phyloP scores from a whole-genome alignment of 148 eudicot genomes.

The Dianthus caryophyllus region DNA sequence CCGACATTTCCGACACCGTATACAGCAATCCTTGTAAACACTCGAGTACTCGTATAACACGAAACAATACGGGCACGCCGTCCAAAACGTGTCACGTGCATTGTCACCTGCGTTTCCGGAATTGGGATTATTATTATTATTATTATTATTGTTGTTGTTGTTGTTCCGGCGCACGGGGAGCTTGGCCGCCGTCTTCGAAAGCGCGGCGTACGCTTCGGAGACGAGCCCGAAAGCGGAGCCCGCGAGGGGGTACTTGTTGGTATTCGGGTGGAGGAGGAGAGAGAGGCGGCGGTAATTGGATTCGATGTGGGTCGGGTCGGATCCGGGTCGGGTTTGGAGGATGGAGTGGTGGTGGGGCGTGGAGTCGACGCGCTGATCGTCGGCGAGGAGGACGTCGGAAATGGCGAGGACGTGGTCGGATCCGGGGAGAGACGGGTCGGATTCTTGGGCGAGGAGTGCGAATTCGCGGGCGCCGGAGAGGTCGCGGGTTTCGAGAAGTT shows the following conservation, averaged over 20 bases:
- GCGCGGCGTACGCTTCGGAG: slow-evolving; percentile 67
- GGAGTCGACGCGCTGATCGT: slow-evolving; percentile 45
- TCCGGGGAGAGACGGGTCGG: slow-evolving; percentile 67
- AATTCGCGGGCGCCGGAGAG: slow-evolving; percentile 62
- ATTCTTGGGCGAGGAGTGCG: slow-evolving; percentile 79
- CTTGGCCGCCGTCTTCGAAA: slow-evolving; percentile 36
- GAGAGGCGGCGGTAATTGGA: slow-evolving; percentile 73
- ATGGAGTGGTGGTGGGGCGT: slow-evolving; percentile 57
- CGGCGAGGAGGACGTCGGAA: slow-evolving; percentile 59
- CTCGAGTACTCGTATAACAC: slow-evolving; percentile 60
- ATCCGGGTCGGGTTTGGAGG: slow-evolving; percentile 46
- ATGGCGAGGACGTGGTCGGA: slow-evolving; percentile 90
- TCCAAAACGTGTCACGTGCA: slow-evolving; percentile 49
- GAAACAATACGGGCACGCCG: slow-evolving; percentile 87
- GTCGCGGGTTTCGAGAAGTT: slow-evolving; percentile 62
- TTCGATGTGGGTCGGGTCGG: slow-evolving; percentile 47
- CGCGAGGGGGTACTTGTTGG: slow-evolving; percentile 56
- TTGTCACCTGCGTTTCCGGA: neutral
- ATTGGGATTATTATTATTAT: no score
- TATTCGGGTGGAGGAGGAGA: slow-evolving; percentile 78
- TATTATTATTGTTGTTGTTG: no score
- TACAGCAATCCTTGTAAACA: slow-evolving; percentile 51
- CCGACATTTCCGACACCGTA: slow-evolving; percentile 70
- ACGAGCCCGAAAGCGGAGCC: slow-evolving; percentile 73
- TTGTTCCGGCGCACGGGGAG: slow-evolving; percentile 47